Conservation (phyloP, 2,329 filamentous ascomycete genomes). For the Clarireedia hainanense region DNA sequence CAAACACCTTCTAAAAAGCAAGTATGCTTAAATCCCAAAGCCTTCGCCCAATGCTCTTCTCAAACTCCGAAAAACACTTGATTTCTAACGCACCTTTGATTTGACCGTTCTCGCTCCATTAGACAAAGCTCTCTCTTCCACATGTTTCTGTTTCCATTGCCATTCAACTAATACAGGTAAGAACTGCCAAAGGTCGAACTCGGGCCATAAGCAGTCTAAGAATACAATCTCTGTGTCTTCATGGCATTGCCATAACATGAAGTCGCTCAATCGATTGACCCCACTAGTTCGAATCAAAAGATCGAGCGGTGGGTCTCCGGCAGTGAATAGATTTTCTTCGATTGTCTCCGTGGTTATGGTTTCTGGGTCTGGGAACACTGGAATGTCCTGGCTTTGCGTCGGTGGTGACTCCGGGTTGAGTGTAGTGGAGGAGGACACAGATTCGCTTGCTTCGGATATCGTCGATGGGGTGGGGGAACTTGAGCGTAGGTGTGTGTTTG, state of each 20-base stretch:
- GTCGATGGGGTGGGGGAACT: conserved; percentile 41
- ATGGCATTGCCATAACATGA: conserved; percentile 98
- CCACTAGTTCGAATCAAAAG: conserved; percentile 88
- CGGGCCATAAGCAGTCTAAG: conserved; percentile 86
- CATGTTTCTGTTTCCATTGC: conserved; percentile 50
- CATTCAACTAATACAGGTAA: conserved; percentile 88
- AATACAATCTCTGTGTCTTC: conserved; percentile 90
- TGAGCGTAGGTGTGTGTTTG: conserved; percentile 22
- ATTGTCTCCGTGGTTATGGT: conserved; percentile 77
- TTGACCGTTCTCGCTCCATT: conserved; percentile 14
- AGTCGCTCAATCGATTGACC: conserved; percentile 87
- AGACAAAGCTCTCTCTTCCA: conserved; percentile 23
- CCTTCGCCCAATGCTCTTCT: neutral
- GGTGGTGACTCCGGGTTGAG: conserved; percentile 29
- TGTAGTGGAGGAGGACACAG: conserved; percentile 53
- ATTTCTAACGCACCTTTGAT: conserved; percentile 16
- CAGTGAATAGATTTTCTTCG: conserved; percentile 80
- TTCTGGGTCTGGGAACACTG: conserved; percentile 66
- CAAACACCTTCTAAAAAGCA: neutral
- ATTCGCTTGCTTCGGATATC: conserved; percentile 37
- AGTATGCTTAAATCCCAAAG: neutral
- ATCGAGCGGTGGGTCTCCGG: conserved; percentile 77
- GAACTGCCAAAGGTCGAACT: conserved; percentile 91
- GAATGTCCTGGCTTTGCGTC: conserved; percentile 22
- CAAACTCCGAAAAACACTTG: neutral